These are phyloP conservation scores for Phytophthora megakarya DNA, from an alignment of 352 stramenopile genomes.

Conservation along the genomic window DNA sequence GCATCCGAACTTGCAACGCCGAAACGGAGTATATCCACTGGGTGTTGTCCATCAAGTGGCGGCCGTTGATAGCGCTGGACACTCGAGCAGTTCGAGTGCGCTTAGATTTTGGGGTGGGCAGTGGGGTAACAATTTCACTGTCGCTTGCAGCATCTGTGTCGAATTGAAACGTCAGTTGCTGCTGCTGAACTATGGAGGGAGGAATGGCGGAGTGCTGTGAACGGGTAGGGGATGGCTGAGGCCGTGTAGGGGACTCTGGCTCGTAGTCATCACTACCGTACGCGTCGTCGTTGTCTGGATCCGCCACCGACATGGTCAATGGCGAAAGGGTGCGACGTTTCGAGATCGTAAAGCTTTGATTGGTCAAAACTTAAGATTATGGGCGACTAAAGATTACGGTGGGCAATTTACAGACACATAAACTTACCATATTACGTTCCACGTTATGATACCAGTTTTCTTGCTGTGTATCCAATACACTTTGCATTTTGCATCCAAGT, in stretches of 20 bases:
- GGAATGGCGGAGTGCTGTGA: background rate
- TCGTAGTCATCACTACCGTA: slow-evolving; percentile 46
- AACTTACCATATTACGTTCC: no score
- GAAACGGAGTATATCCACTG: slow-evolving; percentile 54
- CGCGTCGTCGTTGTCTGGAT: slow-evolving; percentile 20
- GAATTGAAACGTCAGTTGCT: slow-evolving; percentile 9
- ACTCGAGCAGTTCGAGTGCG: slow-evolving; percentile 7
- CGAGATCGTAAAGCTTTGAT: background rate
- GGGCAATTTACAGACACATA: no score
- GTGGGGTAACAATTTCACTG: slow-evolving; percentile 19
- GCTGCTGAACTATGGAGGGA: background rate
- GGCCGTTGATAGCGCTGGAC: slow-evolving; percentile 12
- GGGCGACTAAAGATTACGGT: background rate
- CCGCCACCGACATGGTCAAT: slow-evolving; percentile 32
- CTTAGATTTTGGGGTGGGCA: slow-evolving; percentile 15
- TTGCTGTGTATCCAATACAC: background rate
- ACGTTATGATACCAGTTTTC: no score
- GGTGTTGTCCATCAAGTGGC: slow-evolving; percentile 47
- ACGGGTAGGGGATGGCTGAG: background rate
- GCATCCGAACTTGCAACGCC: slow-evolving; percentile 44
- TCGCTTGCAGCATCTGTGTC: slow-evolving; percentile 15
- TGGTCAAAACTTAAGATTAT: slow-evolving; percentile 3
- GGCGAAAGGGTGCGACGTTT: slow-evolving; percentile 17
- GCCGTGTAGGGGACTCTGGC: slow-evolving; percentile 26
- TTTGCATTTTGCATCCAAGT: no score